Evolutionary conservation across 2,329 filamentous ascomycete genomes (phyloP), one percentile per base, ranked within the genome.

Genomic region (Fusarium newnesense): DNA sequence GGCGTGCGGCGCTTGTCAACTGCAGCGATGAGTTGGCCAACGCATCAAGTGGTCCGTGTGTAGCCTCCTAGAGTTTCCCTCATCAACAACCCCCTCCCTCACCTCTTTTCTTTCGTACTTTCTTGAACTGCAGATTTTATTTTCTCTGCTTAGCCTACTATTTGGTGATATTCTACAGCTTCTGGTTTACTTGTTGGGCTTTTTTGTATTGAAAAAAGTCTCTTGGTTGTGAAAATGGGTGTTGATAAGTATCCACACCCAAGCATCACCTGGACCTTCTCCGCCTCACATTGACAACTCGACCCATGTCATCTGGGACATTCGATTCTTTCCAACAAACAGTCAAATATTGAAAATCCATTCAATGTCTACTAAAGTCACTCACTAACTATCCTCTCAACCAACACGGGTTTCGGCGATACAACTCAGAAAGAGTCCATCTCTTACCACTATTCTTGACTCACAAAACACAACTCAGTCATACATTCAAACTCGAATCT

Each of bases 21-120:
- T 91, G 81, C 81, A 83, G 73, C 80, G 79, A 81, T 83, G 81
- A 81, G 81, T 80, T 83, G 81, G 80, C 81, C 80, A 83, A 82
- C 80, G 80, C 81, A 82, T 81, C 80, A 81, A 81, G 81, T 83
- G 82, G 81, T 79, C 81, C 82, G 80, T 82, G 80, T 81, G 80
- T 81, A 82, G 80, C 80, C 77, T 76, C 70, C 73, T 67, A 75
- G 71, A 72, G 67, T 64, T 70, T 73, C 73, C 69, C 74, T 78
- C 74, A 77, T 78, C 74, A 77, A 76, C 76, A 72, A 61, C 60
- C 68, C 75, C 75, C 75, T 74, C 66, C 63, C 72, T 67, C 64
- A 62, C 70, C 53, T 73, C 60, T 65, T 60, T 65, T 73, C 70
- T 61, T 64, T 52, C 60, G 50, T 64, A 58, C 59, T 60, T 54